Conservation (phyloP, 768 basidiomycete genomes). For the Pluteus cervinus region DNA sequence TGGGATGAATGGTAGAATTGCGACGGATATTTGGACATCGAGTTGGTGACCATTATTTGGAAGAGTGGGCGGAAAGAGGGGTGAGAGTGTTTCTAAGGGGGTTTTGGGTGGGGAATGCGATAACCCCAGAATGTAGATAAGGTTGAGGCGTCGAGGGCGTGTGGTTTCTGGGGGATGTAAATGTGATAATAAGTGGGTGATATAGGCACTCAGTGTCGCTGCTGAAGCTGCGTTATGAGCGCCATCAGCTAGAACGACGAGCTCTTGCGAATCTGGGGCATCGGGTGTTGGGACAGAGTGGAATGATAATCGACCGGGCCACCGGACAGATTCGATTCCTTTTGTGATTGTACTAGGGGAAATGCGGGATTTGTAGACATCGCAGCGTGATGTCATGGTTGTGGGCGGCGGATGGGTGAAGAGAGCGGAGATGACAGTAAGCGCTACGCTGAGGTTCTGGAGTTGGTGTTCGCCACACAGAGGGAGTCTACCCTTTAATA, state of each 20-base stretch:
- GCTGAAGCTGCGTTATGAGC: conserved; percentile 90
- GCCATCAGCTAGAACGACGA: conserved; percentile 76
- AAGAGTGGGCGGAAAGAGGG: conserved; percentile 47
- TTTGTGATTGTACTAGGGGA: conserved; percentile 39
- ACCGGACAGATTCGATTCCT: conserved; percentile 58
- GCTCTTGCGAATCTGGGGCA: conserved; percentile 6
- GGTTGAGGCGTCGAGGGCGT: conserved; percentile 21
- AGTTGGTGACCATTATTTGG: conserved; percentile 17
- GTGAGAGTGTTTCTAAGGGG: conserved; percentile 61
- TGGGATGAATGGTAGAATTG: conserved; percentile 58
- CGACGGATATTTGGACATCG: conserved; percentile 36
- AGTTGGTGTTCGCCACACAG: conserved; percentile 82
- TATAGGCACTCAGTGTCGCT: conserved; percentile 56
- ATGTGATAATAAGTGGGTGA: conserved; percentile 32
- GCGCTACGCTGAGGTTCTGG: conserved; percentile 71
- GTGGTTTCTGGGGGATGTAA: conserved; percentile 2
- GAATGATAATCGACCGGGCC: conserved; percentile 86
- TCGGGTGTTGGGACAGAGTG: conserved; percentile 28
- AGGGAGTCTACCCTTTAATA: conserved; percentile 45
- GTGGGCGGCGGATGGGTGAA: conserved; percentile 29
- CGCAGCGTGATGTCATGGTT: conserved; percentile 7
- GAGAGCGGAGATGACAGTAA: conserved; percentile 55
- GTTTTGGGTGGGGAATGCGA: conserved; percentile 88
- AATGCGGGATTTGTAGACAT: conserved; percentile 30
- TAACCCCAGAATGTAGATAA: conserved; percentile 74